These are phyloP conservation scores for Tanacetum coccineum DNA, from an alignment of 129 eudicot species.

Conservation along the genomic window DNA sequence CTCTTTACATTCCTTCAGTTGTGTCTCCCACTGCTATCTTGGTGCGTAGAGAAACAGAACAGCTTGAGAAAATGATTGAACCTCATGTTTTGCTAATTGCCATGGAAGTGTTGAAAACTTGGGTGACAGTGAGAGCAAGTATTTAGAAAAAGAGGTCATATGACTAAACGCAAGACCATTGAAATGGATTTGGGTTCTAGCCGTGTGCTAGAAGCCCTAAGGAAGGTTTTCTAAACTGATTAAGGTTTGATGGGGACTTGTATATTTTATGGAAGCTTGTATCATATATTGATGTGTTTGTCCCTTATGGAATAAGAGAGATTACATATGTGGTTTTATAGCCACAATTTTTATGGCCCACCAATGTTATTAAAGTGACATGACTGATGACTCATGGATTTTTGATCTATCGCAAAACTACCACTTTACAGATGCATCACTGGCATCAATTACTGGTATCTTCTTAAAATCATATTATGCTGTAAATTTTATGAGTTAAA, in stretches of 20 bases:
- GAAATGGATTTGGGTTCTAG: slow-evolving; percentile 64
- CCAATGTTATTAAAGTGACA: no score
- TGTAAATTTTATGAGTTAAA: no score
- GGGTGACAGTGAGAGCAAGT: slow-evolving; percentile 41
- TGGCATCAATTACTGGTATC: no score
- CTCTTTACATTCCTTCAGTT: slow-evolving; percentile 63
- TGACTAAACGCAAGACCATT: slow-evolving; percentile 53
- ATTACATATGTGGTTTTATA: not conserved
- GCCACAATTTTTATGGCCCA: no score
- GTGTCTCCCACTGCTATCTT: slow-evolving; percentile 73
- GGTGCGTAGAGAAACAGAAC: slow-evolving; percentile 46
- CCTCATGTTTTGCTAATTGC: slow-evolving; percentile 44
- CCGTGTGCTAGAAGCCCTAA: slow-evolving; percentile 46
- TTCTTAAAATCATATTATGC: no score
- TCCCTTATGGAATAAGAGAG: not conserved
- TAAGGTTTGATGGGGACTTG: not conserved
- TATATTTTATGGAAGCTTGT: not conserved
- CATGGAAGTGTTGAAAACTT: slow-evolving; percentile 37
- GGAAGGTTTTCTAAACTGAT: slow-evolving; percentile 31
- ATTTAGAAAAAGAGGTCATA: slow-evolving; percentile 57
- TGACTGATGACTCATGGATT: no score
- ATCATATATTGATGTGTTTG: not conserved
- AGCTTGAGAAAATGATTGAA: slow-evolving; percentile 48
- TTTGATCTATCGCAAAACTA: no score
- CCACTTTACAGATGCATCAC: no score